Evolutionary conservation across 768 basidiomycete genomes (phyloP).

Genomic region (Rhizopogon vulgaris): DNA sequence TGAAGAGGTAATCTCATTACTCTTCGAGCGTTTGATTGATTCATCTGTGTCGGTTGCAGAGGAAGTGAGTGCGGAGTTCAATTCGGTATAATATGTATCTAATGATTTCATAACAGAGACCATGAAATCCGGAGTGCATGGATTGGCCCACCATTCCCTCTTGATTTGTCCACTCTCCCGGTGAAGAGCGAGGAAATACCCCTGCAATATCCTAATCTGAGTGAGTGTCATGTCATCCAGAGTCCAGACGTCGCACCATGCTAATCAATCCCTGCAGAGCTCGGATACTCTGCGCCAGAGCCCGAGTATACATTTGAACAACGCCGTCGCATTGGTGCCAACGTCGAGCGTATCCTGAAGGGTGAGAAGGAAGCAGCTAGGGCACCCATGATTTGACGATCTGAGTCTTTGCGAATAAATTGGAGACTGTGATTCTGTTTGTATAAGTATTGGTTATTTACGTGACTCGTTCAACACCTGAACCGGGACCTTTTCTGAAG

Average conservation of each 20-base stretch:
- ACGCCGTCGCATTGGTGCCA: conserved; percentile 52
- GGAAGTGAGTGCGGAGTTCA: conserved; percentile 34
- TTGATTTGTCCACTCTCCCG: conserved; percentile 55
- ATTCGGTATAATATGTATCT: background rate
- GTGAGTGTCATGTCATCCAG: conserved; percentile 34
- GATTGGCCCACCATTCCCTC: conserved; percentile 66
- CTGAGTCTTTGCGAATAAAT: background rate
- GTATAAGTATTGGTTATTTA: too few relatives aligned
- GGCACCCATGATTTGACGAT: conserved; percentile 37
- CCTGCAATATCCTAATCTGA: conserved; percentile 59
- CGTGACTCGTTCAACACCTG: too few relatives aligned
- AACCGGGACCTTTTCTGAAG: too few relatives aligned
- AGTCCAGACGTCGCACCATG: conserved; percentile 11
- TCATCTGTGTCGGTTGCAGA: conserved; percentile 25
- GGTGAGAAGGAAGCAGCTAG: conserved; percentile 65
- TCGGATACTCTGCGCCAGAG: conserved; percentile 59
- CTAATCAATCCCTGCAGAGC: conserved; percentile 32
- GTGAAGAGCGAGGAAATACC: conserved; percentile 49
- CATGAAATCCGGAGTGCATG: conserved; percentile 67
- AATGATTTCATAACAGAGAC: conserved; percentile 43
- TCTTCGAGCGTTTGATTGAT: background rate
- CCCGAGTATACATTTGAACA: conserved; percentile 52
- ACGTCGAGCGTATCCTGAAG: conserved; percentile 52
- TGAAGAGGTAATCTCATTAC: conserved; percentile 43
- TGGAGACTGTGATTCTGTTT: background rate